These are phyloP conservation scores for Zygosaccharomyces siamensis DNA, from an alignment of 805 yeast genomes.

Conservation along the genomic window DNA sequence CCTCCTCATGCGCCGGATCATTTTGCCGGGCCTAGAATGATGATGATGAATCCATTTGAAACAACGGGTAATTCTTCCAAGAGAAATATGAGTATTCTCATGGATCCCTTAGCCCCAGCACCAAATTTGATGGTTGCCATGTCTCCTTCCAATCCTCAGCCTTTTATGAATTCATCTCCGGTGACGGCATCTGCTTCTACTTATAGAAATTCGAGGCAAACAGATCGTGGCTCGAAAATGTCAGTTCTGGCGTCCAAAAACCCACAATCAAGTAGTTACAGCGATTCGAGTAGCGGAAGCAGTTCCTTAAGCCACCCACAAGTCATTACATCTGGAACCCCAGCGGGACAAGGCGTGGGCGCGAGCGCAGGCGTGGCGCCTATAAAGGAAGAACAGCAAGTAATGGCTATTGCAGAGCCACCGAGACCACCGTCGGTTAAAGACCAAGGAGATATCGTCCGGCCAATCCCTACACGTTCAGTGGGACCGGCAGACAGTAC, in stretches of 20 bases:
- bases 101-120: slow-evolving; percentile 27
- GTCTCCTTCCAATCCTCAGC: slow-evolving; percentile 5
- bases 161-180: slow-evolving; percentile 10
- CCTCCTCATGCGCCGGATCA: slow-evolving; percentile 10
- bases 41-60: slow-evolving; percentile 27
- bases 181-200: background rate
- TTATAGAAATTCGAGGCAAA: background rate
- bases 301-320: slow-evolving; percentile 2
- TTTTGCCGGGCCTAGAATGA: slow-evolving; percentile 13
- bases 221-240: background rate
- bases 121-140: slow-evolving; percentile 10
- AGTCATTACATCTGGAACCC: background rate
- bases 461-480: slow-evolving; percentile 15
- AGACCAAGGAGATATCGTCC: slow-evolving; percentile 11
- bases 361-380: slow-evolving; percentile 6
- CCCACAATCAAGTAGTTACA: slow-evolving; percentile 3
- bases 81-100: slow-evolving; percentile 26
- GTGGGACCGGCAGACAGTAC: slow-evolving; percentile 7
- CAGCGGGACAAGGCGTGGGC: slow-evolving; percentile 1
- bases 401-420: background rate
- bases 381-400: slow-evolving; percentile 3
- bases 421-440: slow-evolving; percentile 1
- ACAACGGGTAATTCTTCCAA: slow-evolving; percentile 16
- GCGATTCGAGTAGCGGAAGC: slow-evolving; percentile 10
- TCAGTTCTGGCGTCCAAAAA: background rate